Evolutionary conservation across 2,329 filamentous ascomycete species (phyloP).

Genomic region (Epicoccum nigrum): DNA sequence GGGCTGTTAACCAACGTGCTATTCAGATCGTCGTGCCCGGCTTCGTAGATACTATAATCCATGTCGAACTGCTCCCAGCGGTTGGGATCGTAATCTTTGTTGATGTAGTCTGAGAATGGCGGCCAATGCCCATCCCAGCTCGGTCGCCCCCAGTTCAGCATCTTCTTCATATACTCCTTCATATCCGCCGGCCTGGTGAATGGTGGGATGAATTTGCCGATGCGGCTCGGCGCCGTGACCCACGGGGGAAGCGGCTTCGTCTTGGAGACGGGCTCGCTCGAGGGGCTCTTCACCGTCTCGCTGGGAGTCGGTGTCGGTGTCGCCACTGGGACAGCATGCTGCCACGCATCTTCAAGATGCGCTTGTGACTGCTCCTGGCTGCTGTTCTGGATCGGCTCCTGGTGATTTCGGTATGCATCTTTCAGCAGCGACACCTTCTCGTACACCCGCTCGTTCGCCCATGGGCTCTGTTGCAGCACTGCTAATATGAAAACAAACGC

Average conservation of each 20-base stretch:
- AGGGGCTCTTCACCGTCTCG: conserved; percentile 14
- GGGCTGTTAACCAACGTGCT: conserved; percentile 46
- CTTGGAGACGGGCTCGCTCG: conserved; percentile 7
- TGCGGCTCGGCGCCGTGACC: conserved; percentile 28
- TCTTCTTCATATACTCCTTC: conserved; percentile 49
- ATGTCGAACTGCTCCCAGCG: conserved; percentile 55
- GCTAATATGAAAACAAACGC: conserved; percentile 41
- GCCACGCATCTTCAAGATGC: conserved; percentile 32
- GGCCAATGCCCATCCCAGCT: conserved; percentile 52
- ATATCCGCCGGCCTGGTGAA: conserved; percentile 29
- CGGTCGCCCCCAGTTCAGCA: conserved; percentile 52
- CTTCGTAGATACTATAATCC: conserved; percentile 47
- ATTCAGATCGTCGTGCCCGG: conserved; percentile 42
- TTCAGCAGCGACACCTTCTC: conserved; percentile 34
- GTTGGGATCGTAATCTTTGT: conserved; percentile 55
- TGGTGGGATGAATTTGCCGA: conserved; percentile 22
- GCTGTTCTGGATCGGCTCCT: conserved; percentile 20
- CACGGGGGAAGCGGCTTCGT: conserved; percentile 32
- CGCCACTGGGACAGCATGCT: conserved; percentile 23
- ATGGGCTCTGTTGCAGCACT: conserved; percentile 39
- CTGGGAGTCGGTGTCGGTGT: conserved; percentile 4
- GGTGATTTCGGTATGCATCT: conserved; percentile 16
- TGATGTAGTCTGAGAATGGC: conserved; percentile 51
- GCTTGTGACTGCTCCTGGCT: conserved; percentile 18
- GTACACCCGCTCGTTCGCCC: conserved; percentile 33